Conservation (phyloP, 495 filamentous ascomycete genomes). For the Tetracladium marchalianum region DNA sequence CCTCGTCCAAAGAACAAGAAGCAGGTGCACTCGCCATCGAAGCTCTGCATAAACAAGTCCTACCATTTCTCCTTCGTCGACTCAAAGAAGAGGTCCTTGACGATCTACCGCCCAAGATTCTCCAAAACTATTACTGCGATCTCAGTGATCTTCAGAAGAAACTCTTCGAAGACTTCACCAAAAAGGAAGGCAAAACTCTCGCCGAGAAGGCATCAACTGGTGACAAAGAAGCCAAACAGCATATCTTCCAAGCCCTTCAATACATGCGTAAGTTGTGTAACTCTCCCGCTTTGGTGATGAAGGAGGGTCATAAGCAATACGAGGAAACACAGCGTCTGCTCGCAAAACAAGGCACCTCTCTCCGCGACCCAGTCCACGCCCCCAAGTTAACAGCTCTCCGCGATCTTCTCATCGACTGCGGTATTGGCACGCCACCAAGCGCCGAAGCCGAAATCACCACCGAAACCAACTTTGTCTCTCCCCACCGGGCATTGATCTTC, state of each 20-base stretch:
- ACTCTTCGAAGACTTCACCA: constrained; percentile 91
- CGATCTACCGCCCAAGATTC: constrained; percentile 93
- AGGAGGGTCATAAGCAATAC: constrained; percentile 85
- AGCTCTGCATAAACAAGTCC: constrained; percentile 92
- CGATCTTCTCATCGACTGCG: constrained; percentile 88
- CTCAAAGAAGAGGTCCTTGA: constrained; percentile 97
- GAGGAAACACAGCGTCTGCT: constrained; percentile 70
- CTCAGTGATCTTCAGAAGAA: constrained; percentile 91
- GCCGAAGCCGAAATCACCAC: constrained; percentile 48
- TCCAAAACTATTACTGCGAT: constrained; percentile 99
- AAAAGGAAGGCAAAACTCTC: constrained; percentile 80
- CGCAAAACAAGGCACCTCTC: constrained; percentile 55
- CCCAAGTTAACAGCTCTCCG: constrained; percentile 84
- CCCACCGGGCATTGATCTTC: constrained; percentile 92
- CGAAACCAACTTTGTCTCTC: constrained; percentile 69
- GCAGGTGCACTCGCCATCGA: constrained; percentile 93
- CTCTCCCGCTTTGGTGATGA: constrained; percentile 90
- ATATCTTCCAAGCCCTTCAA: constrained; percentile 97
- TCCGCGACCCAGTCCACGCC: constrained; percentile 80
- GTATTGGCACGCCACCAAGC: constrained; percentile 66
- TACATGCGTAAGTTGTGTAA: constrained; percentile 99
- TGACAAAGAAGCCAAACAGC: constrained; percentile 88
- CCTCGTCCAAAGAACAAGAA: constrained; percentile 97
- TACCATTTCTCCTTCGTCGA: constrained; percentile 92
- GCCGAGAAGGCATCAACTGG: constrained; percentile 63